phyloP scores from a whole-genome alignment of 2,329 filamentous ascomycete genomes.

The Fusarium buxicola region DNA sequence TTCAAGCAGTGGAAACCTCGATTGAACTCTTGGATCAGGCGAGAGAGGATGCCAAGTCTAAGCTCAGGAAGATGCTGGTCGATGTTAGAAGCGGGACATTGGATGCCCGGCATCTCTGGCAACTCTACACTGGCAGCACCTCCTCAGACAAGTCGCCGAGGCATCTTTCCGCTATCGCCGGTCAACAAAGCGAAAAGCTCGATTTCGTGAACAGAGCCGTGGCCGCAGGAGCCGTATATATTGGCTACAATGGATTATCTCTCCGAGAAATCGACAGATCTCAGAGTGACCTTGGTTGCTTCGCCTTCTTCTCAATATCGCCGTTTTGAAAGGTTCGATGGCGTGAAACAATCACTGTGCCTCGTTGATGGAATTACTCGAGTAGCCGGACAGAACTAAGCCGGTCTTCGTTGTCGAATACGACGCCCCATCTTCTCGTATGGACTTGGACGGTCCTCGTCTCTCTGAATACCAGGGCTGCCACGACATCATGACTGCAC shows the following conservation, averaged over 20 bases:
- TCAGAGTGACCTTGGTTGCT: neutral
- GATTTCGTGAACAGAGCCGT: slow-evolving; percentile 4
- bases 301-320: slow-evolving; percentile 16
- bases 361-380: slow-evolving; percentile 13
- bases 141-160: neutral
- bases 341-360: slow-evolving; percentile 4
- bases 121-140: neutral
- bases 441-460: neutral
- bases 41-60: neutral
- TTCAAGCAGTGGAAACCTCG: neutral
- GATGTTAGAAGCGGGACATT: neutral
- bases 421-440: slow-evolving; percentile 13
- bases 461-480: neutral
- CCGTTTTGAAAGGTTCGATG: neutral
- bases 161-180: neutral
- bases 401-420: slow-evolving; percentile 35
- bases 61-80: neutral
- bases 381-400: neutral
- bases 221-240: slow-evolving; percentile 18
- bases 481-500: neutral
- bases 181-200: slow-evolving; percentile 28
- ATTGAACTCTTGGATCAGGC: neutral
- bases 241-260: slow-evolving; percentile 29
- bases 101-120: neutral
- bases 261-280: neutral